These are phyloP conservation scores for Xylaria arbuscula DNA, from an alignment of 2,329 filamentous ascomycete genomes.

Conservation along the genomic window DNA sequence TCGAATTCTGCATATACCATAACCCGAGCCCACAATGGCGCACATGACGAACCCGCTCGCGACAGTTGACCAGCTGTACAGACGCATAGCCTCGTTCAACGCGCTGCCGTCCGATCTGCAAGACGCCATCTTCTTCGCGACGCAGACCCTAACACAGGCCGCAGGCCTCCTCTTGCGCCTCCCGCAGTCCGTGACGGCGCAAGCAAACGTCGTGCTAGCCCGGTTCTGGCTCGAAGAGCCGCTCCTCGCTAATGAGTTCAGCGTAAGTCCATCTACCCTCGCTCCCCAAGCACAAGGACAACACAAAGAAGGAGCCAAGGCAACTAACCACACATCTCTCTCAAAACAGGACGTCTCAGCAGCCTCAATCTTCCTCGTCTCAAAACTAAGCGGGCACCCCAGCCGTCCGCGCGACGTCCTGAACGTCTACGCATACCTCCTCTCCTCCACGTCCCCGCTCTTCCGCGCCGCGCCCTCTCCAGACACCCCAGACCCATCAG, in stretches of 20 bases:
- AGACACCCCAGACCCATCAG: conserved; percentile 55
- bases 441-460: conserved; percentile 69
- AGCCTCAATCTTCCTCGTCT: conserved; percentile 80
- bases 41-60: conserved; percentile 78
- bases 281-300: too few species aligned
- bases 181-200: conserved; percentile 85
- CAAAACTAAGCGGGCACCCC: conserved; percentile 83
- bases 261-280: conserved; percentile 53
- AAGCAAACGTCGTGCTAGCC: conserved; percentile 83
- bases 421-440: conserved; percentile 86
- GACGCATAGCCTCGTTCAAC: conserved; percentile 63
- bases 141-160: conserved; percentile 79
- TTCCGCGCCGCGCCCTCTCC: conserved; percentile 55
- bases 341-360: conserved; percentile 79
- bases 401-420: conserved; percentile 82
- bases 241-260: conserved; percentile 68
- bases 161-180: conserved; percentile 84
- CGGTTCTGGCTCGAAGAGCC: conserved; percentile 78
- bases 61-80: conserved; percentile 74
- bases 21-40: conserved; percentile 57
- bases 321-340: not conserved
- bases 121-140: conserved; percentile 76
- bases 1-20: not conserved
- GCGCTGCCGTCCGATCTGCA: conserved; percentile 75
- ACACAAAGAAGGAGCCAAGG: not conserved